A percentile compares a stretch with the other conserved stretches of the same genome.
phyloP scores from a whole-genome alignment of 2,329 filamentous ascomycete species.

The Aureobasidium sp. region DNA sequence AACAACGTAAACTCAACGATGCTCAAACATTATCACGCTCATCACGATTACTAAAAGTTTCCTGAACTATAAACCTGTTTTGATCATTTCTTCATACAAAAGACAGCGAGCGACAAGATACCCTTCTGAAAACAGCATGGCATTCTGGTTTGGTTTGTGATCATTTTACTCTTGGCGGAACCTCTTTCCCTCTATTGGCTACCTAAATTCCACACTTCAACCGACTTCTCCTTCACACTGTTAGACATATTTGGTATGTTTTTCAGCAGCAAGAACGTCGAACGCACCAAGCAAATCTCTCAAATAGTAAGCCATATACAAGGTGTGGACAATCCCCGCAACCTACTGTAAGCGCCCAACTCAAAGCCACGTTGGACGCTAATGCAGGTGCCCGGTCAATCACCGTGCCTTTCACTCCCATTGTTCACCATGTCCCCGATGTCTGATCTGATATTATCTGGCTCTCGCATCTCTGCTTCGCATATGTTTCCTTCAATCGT shows the following conservation, averaged over 20 bases:
- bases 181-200: neutral
- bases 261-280: too few species aligned
- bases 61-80: neutral
- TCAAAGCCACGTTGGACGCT: slow-evolving; percentile 2
- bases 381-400: slow-evolving; percentile 6
- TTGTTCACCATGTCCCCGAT: neutral
- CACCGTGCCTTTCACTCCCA: neutral
- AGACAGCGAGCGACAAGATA: slow-evolving; percentile 12
- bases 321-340: too few species aligned
- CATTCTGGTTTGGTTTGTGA: slow-evolving; percentile 13
- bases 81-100: neutral
- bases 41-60: slow-evolving; percentile 5
- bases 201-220: neutral
- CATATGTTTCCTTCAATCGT: neutral
- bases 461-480: neutral
- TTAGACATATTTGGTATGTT: too few species aligned
- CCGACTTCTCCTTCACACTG: too few species aligned
- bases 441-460: neutral
- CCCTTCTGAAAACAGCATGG: neutral
- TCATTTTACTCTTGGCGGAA: neutral
- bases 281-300: too few species aligned
- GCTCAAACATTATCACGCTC: slow-evolving; percentile 20
- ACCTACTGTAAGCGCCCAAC: slow-evolving; percentile 8
- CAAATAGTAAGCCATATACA: too few species aligned
- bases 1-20: slow-evolving; percentile 39